These are phyloP conservation scores for Trichoderma arundinaceum DNA, from an alignment of 2,329 filamentous ascomycete genomes.

Conservation along the genomic window DNA sequence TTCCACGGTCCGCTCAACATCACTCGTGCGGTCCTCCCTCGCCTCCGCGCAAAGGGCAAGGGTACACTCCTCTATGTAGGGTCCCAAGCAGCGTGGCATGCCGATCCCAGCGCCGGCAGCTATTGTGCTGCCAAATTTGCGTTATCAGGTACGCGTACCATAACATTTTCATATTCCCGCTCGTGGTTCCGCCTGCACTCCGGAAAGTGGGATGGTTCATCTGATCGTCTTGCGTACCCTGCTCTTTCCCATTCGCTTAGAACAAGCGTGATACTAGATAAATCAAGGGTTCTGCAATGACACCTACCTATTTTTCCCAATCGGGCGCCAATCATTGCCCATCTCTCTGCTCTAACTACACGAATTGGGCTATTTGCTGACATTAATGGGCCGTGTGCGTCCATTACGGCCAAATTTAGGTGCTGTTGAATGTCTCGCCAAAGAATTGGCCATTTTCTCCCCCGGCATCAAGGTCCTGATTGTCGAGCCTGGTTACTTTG, in stretches of 20 bases:
- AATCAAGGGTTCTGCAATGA: background rate
- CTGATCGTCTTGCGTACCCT: background rate
- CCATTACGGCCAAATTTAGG: conserved; percentile 30
- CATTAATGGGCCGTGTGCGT: background rate
- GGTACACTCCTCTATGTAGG: conserved; percentile 46
- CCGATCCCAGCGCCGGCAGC: conserved; percentile 40
- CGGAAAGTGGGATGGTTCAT: background rate
- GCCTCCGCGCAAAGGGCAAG: conserved; percentile 39
- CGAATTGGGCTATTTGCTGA: conserved; percentile 1
- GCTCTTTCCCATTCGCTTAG: background rate
- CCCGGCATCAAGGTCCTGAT: conserved; percentile 45
- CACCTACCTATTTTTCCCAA: background rate
- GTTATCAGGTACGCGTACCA: conserved; percentile 38
- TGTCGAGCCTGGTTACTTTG: conserved; percentile 49
- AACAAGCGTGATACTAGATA: background rate
- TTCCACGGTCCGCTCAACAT: conserved; percentile 48
- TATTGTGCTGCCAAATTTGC: conserved; percentile 45
- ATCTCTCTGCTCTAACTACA: background rate
- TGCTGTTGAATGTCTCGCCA: conserved; percentile 38
- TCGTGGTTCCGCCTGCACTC: background rate
- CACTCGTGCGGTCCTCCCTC: conserved; percentile 44
- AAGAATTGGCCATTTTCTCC: conserved; percentile 37
- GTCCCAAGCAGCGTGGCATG: conserved; percentile 45
- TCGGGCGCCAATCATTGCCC: background rate
- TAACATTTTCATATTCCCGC: background rate